These are phyloP conservation scores for Litsea cubeba DNA, from an alignment of 164 flowering plant genomes.

Conservation along the genomic window DNA sequence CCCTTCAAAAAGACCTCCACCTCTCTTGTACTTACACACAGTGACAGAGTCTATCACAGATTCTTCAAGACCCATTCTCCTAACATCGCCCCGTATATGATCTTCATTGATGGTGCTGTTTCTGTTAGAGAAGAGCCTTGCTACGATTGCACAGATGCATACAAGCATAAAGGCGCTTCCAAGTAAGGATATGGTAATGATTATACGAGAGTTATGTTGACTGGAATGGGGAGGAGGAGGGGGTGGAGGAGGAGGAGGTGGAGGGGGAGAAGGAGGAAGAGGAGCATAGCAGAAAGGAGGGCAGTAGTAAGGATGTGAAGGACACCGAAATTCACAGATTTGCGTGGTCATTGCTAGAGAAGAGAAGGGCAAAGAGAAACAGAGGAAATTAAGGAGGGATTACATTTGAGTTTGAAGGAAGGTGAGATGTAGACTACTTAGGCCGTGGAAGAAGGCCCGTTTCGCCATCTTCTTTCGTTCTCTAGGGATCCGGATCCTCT, in stretches of 20 bases:
- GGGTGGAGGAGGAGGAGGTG: background rate
- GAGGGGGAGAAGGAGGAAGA: background rate
- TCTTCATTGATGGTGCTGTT: constrained; percentile 11
- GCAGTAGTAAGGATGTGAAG: background rate
- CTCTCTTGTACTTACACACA: background rate
- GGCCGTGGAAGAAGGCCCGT: background rate
- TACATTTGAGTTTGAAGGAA: no score
- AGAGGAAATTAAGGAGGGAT: no score
- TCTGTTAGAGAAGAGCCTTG: constrained; percentile 16
- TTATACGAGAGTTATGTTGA: constrained; percentile 18
- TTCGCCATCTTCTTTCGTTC: background rate
- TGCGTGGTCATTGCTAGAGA: background rate
- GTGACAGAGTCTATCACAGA: background rate
- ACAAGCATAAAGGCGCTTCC: constrained; percentile 30
- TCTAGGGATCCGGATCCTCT: no score
- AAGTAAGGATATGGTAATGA: constrained; percentile 26
- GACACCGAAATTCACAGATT: background rate
- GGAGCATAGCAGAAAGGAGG: background rate
- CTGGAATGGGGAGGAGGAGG: constrained; percentile 1
- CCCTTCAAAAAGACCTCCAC: background rate
- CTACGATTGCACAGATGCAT: constrained; percentile 26
- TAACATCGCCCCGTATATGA: constrained; percentile 19
- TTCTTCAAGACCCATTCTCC: background rate
- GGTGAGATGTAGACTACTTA: background rate
- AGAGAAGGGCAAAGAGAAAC: background rate